These are phyloP conservation scores for Epichloe scottii DNA, from an alignment of 2,329 filamentous ascomycete species.

Conservation along the genomic window DNA sequence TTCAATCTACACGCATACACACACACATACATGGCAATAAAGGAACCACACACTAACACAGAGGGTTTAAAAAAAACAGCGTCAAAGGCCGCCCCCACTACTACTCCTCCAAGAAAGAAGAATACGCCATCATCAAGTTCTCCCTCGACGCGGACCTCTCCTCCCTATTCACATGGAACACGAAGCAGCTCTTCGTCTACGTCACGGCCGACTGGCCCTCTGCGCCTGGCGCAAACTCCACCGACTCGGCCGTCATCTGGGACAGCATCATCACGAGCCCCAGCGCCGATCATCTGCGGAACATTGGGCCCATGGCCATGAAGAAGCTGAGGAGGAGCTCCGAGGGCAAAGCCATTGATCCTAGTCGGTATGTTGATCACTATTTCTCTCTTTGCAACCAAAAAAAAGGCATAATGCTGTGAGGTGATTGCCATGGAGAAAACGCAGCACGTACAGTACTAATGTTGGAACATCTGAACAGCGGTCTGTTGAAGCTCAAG, in stretches of 20 bases:
- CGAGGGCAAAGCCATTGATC: conserved; percentile 47
- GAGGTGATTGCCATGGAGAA: neutral
- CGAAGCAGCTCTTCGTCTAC: conserved; percentile 95
- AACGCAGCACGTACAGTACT: no score
- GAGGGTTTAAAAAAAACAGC: conserved; percentile 29
- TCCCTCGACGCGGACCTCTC: conserved; percentile 83
- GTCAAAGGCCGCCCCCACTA: conserved; percentile 91
- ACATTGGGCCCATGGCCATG: conserved; percentile 45
- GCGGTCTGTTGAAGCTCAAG: conserved; percentile 62
- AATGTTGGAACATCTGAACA: conserved; percentile 14
- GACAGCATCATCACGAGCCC: conserved; percentile 80
- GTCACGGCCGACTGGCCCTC: conserved; percentile 65
- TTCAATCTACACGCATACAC: neutral
- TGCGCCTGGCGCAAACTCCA: conserved; percentile 22
- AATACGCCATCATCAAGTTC: conserved; percentile 92
- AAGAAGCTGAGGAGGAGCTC: conserved; percentile 50
- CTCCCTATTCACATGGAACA: conserved; percentile 97
- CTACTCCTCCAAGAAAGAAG: conserved; percentile 83
- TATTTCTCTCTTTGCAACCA: neutral
- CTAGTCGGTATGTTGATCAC: conserved; percentile 32
- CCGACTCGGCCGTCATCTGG: conserved; percentile 82
- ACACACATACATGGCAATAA: neutral
- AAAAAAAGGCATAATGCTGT: neutral
- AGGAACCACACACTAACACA: neutral
- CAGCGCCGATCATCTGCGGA: conserved; percentile 49